phyloP scores from a whole-genome alignment of 176 grass and related monocot genomes.

The Phragmites australis region DNA sequence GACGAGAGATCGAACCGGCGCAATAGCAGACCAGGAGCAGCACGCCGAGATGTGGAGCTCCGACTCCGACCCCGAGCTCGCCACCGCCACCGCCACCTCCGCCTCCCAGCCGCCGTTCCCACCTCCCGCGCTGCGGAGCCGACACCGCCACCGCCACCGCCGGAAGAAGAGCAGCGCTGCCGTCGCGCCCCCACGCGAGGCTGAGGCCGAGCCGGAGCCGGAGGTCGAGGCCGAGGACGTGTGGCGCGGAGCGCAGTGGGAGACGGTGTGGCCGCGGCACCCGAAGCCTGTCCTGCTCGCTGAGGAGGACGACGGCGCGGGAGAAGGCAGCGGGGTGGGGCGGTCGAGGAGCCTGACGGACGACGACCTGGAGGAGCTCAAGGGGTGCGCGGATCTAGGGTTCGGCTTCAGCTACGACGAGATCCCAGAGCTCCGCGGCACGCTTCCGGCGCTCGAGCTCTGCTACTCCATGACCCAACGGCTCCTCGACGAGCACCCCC shows the following conservation, averaged over 20 bases:
- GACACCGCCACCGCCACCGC: not conserved
- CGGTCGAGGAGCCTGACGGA: slow-evolving; percentile 43
- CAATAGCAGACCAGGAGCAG: not conserved
- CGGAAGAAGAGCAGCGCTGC: not conserved
- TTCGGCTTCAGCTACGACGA: slow-evolving; percentile 58
- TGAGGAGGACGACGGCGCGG: not conserved
- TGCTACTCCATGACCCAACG: slow-evolving; percentile 52
- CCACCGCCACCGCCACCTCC: not conserved
- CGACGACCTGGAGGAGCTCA: slow-evolving; percentile 55
- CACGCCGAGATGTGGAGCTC: slow-evolving; percentile 38
- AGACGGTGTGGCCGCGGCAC: slow-evolving; percentile 38
- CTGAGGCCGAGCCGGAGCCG: not conserved
- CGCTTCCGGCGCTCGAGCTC: slow-evolving; percentile 48
- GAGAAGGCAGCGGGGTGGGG: not conserved
- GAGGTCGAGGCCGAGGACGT: slow-evolving; percentile 45
- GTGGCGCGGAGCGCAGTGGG: slow-evolving; percentile 47
- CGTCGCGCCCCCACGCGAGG: fast-evolving
- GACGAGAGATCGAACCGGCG: not conserved
- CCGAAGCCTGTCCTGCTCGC: not conserved
- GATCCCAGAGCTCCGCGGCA: slow-evolving; percentile 43
- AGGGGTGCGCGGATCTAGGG: slow-evolving; percentile 42
- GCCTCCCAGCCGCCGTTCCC: not conserved
- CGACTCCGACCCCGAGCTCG: slow-evolving; percentile 18
- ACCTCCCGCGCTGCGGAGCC: not conserved
- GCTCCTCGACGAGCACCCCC: slow-evolving; percentile 22